phyloP scores from a whole-genome alignment of 2,329 filamentous ascomycete genomes.

The Lomentospora prolificans region DNA sequence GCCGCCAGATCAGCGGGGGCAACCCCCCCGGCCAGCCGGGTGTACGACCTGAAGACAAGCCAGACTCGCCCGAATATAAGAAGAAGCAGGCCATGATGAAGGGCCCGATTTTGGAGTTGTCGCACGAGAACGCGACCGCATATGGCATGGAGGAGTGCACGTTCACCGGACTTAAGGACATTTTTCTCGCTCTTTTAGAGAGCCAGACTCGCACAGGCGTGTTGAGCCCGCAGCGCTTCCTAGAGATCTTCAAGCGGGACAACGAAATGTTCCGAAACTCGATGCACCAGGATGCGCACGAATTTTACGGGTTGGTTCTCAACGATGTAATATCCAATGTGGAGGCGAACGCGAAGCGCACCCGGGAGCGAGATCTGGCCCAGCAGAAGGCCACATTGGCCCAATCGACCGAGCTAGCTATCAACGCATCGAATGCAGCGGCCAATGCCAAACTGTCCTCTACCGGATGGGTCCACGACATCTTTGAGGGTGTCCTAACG shows the following conservation, averaged over 20 bases:
- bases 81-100: constrained; percentile 90
- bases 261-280: constrained; percentile 96
- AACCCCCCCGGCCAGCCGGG: constrained; percentile 40
- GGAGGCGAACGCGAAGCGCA: constrained; percentile 68
- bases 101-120: constrained; percentile 77
- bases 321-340: constrained; percentile 94
- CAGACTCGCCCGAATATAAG: constrained; percentile 92
- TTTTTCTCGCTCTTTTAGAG: constrained; percentile 82
- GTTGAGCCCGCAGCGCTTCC: constrained; percentile 80
- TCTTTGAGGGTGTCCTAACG: constrained; percentile 89
- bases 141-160: constrained; percentile 94
- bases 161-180: constrained; percentile 91
- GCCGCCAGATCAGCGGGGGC: constrained; percentile 45
- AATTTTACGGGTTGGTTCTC: constrained; percentile 89
- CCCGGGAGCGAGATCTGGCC: constrained; percentile 35
- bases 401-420: constrained; percentile 18
- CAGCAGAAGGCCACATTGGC: constrained; percentile 27
- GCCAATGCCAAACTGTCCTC: background rate
- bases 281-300: constrained; percentile 97
- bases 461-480: constrained; percentile 88
- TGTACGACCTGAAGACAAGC: constrained; percentile 75
- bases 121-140: constrained; percentile 64
- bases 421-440: constrained; percentile 21
- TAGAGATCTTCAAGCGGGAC: constrained; percentile 86
- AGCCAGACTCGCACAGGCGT: constrained; percentile 78